These are phyloP conservation scores for Colletotrichum costaricense DNA, from an alignment of 2,329 filamentous ascomycete genomes.

Conservation along the genomic window DNA sequence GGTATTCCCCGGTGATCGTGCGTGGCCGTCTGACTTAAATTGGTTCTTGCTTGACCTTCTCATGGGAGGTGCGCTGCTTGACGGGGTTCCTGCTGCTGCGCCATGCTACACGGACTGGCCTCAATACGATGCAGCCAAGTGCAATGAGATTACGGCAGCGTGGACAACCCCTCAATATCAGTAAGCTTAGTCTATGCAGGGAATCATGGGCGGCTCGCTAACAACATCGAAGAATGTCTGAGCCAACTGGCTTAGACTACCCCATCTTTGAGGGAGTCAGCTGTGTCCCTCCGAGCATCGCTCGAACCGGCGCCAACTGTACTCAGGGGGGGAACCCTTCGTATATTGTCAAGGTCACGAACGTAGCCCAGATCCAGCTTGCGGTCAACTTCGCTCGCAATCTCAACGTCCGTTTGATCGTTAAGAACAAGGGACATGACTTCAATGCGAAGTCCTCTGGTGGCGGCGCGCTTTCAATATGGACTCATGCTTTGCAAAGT, in stretches of 20 bases:
- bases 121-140: slow-evolving; percentile 50
- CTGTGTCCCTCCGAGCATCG: slow-evolving; percentile 36
- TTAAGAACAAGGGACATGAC: slow-evolving; percentile 42
- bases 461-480: slow-evolving; percentile 1
- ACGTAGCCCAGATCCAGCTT: slow-evolving; percentile 33
- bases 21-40: slow-evolving; percentile 16
- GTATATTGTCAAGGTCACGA: slow-evolving; percentile 41
- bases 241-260: slow-evolving; percentile 63
- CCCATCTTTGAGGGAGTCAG: slow-evolving; percentile 61
- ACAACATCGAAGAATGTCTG: background rate
- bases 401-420: slow-evolving; percentile 51
- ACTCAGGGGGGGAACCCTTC: slow-evolving; percentile 38
- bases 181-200: slow-evolving; percentile 59
- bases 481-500: slow-evolving; percentile 10
- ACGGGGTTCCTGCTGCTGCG: slow-evolving; percentile 43
- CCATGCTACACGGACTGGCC: slow-evolving; percentile 49
- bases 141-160: slow-evolving; percentile 43
- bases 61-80: slow-evolving; percentile 10
- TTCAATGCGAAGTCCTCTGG: slow-evolving; percentile 21
- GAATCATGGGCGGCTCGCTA: slow-evolving; percentile 43
- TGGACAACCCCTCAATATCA: slow-evolving; percentile 36
- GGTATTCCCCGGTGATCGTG: slow-evolving; percentile 14
- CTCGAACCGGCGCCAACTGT: slow-evolving; percentile 31
- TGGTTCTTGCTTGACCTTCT: slow-evolving; percentile 24
- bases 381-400: slow-evolving; percentile 35